Percentiles rank a stretch among this genome's conserved stretches.
Evolutionary conservation across 2,329 filamentous ascomycete species (phyloP).

Genomic region (Colletotrichum theobromicola): DNA sequence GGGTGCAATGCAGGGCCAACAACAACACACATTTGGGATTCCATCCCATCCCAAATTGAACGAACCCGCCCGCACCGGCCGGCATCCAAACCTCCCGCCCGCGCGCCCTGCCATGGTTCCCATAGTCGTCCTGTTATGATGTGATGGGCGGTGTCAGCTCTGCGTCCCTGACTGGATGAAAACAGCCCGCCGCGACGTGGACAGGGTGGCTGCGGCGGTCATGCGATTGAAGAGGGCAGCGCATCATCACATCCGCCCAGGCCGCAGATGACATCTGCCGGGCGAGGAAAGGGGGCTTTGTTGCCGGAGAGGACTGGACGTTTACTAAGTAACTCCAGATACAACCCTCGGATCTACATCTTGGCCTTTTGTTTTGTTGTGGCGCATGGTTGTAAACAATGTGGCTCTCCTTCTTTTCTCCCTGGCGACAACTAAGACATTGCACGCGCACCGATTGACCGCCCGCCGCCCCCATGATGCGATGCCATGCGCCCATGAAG

Average conservation of each 20-base stretch:
- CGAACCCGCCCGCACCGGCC: neutral
- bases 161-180: conserved; percentile 6
- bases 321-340: neutral
- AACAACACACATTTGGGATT: neutral
- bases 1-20: neutral
- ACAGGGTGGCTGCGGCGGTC: conserved; percentile 13
- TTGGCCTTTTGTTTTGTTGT: neutral
- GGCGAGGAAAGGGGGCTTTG: neutral
- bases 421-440: neutral
- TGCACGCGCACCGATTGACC: neutral
- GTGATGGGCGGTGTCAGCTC: conserved; percentile 17
- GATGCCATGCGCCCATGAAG: neutral
- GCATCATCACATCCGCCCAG: neutral
- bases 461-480: neutral
- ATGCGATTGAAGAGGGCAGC: neutral
- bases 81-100: neutral
- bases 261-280: conserved; percentile 14
- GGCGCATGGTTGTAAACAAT: neutral
- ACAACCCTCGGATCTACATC: neutral
- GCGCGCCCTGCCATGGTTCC: neutral
- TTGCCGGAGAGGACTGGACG: neutral
- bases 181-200: conserved; percentile 16
- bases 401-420: neutral
- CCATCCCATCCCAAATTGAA: neutral
- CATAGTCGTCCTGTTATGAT: neutral